Base-by-base conservation (phyloP, 306 rosid genomes). In the Urtica urens region DNA sequence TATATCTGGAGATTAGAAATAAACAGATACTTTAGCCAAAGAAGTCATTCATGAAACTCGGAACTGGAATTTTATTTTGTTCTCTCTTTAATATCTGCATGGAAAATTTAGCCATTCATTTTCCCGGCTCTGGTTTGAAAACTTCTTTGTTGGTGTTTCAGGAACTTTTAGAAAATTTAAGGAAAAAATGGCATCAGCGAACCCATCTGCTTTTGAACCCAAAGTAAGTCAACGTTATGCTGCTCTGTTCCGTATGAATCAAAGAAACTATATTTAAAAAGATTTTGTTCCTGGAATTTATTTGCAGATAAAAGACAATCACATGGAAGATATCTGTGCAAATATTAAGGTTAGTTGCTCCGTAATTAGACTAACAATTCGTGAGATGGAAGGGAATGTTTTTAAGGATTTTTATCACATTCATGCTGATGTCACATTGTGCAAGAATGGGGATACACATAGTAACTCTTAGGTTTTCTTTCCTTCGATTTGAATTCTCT, bases 121-220 rank as follows among this genome's bases (percentile, higher is more conserved):
- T n/a, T n/a, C n/a, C n/a, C n/a, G n/a, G n/a, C n/a, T n/a, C n/a
- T n/a, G n/a, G n/a, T n/a, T n/a, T n/a, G n/a, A n/a, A n/a, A n/a
- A n/a, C 10, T 28, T 28, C 10, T 28, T 28, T 28, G 33, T 4
- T 19, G 34, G 38, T 60, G 17, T 57, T 55, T 51, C 74, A 90
- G 95, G 87, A 6, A 90, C 93, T 59, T 84, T 58, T 42, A 77
- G 76, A 71, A 81, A 79, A 69, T 90, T 72, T 40, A 90, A 73
- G 73, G 95, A 77, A 57, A 90, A 69, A 71, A 19, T 90, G 57
- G 57, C 67, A 26, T 59, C 87, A 46, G 78, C 58, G 56, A 75
- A 38, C 59, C 77, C 84, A 24, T 67, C 92, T 33, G 60, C 78
- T 26, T 42, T 29, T 33, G 97, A 68, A 55, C 59, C 69, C 25